These are phyloP conservation scores for Sphaceloma murrayae DNA, from an alignment of 2,329 filamentous ascomycete genomes.

Conservation along the genomic window DNA sequence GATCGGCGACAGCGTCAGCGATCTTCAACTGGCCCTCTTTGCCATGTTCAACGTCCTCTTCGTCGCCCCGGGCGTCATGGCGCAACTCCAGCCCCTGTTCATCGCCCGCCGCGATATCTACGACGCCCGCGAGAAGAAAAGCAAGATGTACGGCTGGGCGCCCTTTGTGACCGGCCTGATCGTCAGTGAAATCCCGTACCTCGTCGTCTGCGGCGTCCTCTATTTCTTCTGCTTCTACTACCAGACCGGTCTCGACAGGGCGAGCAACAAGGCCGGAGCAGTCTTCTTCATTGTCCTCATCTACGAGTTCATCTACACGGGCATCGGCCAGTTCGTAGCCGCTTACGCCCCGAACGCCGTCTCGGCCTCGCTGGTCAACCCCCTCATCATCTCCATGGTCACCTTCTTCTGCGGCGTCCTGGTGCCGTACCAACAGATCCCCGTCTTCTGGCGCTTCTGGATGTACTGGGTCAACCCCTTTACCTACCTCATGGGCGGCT, in stretches of 20 bases:
- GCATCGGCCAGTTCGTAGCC: conserved; percentile 48
- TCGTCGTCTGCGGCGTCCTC: conserved; percentile 49
- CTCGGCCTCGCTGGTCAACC: conserved; percentile 40
- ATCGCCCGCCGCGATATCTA: conserved; percentile 49
- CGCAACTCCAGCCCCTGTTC: conserved; percentile 52
- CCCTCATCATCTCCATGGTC: conserved; percentile 27
- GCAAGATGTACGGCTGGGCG: conserved; percentile 65
- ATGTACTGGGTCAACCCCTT: conserved; percentile 33
- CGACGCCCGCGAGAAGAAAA: conserved; percentile 51
- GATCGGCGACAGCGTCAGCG: conserved; percentile 27
- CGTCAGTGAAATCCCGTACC: conserved; percentile 59
- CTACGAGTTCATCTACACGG: conserved; percentile 48
- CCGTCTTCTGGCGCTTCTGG: conserved; percentile 25
- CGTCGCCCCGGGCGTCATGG: conserved; percentile 38
- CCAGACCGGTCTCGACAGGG: conserved; percentile 35
- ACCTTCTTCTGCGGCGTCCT: conserved; percentile 31
- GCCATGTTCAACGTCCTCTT: conserved; percentile 31
- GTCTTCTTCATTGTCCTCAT: conserved; percentile 38
- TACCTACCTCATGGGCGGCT: conserved; percentile 35
- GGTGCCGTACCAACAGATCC: conserved; percentile 28
- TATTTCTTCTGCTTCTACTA: conserved; percentile 38
- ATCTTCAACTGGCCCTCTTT: conserved; percentile 32
- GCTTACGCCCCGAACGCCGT: conserved; percentile 36
- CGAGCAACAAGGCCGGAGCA: conserved; percentile 41
- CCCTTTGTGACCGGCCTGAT: conserved; percentile 63